Percentiles rank a stretch among this genome's conserved stretches.
These are phyloP conservation scores for Agmasoma carcini DNA, from an alignment of 371 early-diverging fungal species.

Conservation along the genomic window DNA sequence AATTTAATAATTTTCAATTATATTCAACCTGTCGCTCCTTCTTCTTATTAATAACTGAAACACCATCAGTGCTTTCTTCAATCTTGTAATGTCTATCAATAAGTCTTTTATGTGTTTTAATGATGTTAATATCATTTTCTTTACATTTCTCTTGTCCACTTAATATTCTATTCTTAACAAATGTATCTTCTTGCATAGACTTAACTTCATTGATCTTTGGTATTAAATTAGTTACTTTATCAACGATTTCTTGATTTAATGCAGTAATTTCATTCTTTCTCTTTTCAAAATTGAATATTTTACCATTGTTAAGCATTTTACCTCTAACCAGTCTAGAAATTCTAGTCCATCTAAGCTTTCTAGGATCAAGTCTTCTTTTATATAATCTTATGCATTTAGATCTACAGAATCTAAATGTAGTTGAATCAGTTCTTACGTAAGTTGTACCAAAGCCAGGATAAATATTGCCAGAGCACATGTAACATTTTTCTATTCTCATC, in stretches of 20 bases:
- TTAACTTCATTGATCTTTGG: slow-evolving; percentile 39
- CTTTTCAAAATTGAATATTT: slow-evolving; percentile 80
- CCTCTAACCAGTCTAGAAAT: slow-evolving; percentile 84
- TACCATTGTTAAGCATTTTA: slow-evolving; percentile 67
- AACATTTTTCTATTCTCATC: slow-evolving; percentile 96
- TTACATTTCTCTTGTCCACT: slow-evolving; percentile 41
- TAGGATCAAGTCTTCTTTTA: slow-evolving; percentile 94
- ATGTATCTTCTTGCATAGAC: slow-evolving; percentile 38
- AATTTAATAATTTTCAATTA: no score
- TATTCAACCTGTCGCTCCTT: slow-evolving; percentile 16
- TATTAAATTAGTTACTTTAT: slow-evolving; percentile 64
- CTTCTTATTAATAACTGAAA: neutral
- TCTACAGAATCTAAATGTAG: slow-evolving; percentile 85
- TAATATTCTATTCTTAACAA: slow-evolving; percentile 49
- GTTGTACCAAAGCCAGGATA: slow-evolving; percentile 95
- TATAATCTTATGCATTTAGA: slow-evolving; percentile 96
- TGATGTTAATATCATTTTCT: slow-evolving; percentile 35
- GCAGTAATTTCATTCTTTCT: slow-evolving; percentile 81
- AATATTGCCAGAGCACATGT: slow-evolving; percentile 86
- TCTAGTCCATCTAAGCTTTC: slow-evolving; percentile 97
- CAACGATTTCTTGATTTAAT: slow-evolving; percentile 80
- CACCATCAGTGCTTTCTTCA: neutral
- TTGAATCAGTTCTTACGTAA: slow-evolving; percentile 90
- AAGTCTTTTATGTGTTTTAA: slow-evolving; percentile 32
- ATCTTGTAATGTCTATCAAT: slow-evolving; percentile 15